These are phyloP conservation scores for Tolypocladium nubicola DNA, from an alignment of 2,329 filamentous ascomycete species.

Conservation along the genomic window DNA sequence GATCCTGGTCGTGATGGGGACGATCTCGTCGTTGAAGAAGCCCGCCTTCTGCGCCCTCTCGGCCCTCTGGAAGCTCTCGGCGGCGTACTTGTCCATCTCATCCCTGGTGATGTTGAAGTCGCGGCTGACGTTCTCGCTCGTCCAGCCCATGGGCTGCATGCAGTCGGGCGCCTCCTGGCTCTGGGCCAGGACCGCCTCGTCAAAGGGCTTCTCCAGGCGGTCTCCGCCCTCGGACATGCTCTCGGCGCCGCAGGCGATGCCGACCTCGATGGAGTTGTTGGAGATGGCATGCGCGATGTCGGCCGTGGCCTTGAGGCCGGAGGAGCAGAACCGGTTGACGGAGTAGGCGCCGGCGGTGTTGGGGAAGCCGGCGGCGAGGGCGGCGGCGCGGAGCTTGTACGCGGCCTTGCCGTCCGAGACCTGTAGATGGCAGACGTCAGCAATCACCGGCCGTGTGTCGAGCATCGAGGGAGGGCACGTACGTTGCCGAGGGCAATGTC, in stretches of 20 bases:
- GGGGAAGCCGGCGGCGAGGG: constrained; percentile 85
- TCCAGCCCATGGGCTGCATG: constrained; percentile 96
- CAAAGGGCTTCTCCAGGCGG: constrained; percentile 60
- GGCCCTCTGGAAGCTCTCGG: constrained; percentile 77
- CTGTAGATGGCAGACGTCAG: constrained; percentile 26
- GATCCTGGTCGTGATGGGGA: constrained; percentile 70
- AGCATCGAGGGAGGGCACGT: constrained; percentile 8
- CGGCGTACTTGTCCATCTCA: constrained; percentile 74
- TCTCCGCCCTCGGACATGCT: constrained; percentile 72
- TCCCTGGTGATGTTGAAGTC: constrained; percentile 81
- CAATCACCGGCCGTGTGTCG: background rate
- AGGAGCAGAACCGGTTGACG: constrained; percentile 95
- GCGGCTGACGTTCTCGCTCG: constrained; percentile 85
- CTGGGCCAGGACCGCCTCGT: constrained; percentile 58
- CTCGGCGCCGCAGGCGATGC: constrained; percentile 82
- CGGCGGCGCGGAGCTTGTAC: constrained; percentile 82
- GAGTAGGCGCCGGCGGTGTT: constrained; percentile 75
- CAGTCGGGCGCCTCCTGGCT: constrained; percentile 76
- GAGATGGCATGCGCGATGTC: constrained; percentile 86
- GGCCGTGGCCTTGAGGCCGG: constrained; percentile 87
- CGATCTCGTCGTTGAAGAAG: constrained; percentile 89
- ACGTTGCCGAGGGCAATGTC: constrained; percentile 93
- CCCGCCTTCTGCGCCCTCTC: constrained; percentile 86
- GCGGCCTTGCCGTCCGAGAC: constrained; percentile 77
- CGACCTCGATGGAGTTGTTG: constrained; percentile 71